These are phyloP conservation scores for Paulownia fortunei DNA, from an alignment of 257 asterid species.

Conservation along the genomic window DNA sequence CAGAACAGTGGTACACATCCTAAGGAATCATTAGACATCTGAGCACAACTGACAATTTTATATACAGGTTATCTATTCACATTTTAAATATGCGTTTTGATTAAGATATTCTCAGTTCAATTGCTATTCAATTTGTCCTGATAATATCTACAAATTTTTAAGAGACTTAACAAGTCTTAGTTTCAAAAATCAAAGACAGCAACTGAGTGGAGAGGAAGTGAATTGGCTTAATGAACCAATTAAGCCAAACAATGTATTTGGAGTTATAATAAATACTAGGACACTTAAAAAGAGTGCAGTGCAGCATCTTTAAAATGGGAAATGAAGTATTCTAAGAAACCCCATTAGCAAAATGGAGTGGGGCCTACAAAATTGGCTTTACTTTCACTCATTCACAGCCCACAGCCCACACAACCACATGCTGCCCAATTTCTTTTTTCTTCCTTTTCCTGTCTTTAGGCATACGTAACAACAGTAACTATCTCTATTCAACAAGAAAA, in stretches of 20 bases:
- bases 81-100: constrained; percentile 6
- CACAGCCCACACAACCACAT: constrained; percentile 48
- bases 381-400: constrained; percentile 47
- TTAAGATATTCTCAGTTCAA: not conserved
- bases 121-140: not conserved
- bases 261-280: constrained; percentile 24
- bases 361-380: constrained; percentile 47
- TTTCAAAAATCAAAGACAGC: constrained; percentile 20
- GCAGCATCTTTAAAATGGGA: constrained; percentile 32
- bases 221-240: constrained; percentile 26
- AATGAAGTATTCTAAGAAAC: constrained; percentile 30
- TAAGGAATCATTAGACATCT: not conserved
- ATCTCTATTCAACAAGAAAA: constrained; percentile 36
- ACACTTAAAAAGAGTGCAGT: constrained; percentile 29
- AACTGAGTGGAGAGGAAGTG: constrained; percentile 22
- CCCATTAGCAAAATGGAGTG: constrained; percentile 41
- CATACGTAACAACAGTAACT: constrained; percentile 39
- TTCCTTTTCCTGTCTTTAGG: constrained; percentile 30
- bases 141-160: not conserved
- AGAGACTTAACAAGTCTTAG: not conserved
- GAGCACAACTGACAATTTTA: constrained; percentile 18
- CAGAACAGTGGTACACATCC: constrained; percentile 17
- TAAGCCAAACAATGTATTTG: constrained; percentile 31
- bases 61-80: not conserved
- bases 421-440: constrained; percentile 30